Conservation (phyloP, 192 early-diverging fungal species). For the Obelidium mucronatum region DNA sequence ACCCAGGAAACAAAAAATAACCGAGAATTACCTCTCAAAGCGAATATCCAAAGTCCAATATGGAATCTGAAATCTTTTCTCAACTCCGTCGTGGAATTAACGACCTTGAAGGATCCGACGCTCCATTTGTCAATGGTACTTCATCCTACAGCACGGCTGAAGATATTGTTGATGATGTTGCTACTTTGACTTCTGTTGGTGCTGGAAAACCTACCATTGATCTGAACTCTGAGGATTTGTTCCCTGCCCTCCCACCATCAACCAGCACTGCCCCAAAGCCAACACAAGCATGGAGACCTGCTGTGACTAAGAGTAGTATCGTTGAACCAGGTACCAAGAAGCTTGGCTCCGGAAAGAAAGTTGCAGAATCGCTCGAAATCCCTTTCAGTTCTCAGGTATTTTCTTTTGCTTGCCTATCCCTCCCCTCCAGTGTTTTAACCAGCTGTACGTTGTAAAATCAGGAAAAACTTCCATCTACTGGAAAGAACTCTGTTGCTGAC, state of each 20-base stretch:
- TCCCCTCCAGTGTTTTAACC: background rate
- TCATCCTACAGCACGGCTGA: background rate
- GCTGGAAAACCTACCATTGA: conserved; percentile 45
- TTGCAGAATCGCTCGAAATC: conserved; percentile 57
- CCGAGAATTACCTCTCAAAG: background rate
- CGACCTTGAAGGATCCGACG: conserved; percentile 19
- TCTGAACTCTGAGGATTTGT: conserved; percentile 70
- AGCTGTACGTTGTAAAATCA: background rate
- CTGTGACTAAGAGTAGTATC: conserved; percentile 4
- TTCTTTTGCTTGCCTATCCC: background rate
- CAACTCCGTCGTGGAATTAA: conserved; percentile 33
- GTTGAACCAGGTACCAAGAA: conserved; percentile 11
- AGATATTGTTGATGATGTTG: background rate
- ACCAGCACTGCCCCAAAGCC: conserved; percentile 44
- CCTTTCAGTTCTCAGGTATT: conserved; percentile 52
- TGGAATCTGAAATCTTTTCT: conserved; percentile 33
- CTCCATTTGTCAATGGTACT: background rate
- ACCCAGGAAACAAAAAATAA: background rate
- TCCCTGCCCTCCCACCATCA: conserved; percentile 75
- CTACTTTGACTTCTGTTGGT: background rate
- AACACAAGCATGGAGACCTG: conserved; percentile 33
- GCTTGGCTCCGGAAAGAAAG: conserved; percentile 27
- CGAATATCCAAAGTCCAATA: background rate
- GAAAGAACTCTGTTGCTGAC: conserved; percentile 36
- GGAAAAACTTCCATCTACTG: conserved; percentile 37